Conservation (phyloP, 2,329 filamentous ascomycete genomes). For the Phyllosticta citrichinensis region DNA sequence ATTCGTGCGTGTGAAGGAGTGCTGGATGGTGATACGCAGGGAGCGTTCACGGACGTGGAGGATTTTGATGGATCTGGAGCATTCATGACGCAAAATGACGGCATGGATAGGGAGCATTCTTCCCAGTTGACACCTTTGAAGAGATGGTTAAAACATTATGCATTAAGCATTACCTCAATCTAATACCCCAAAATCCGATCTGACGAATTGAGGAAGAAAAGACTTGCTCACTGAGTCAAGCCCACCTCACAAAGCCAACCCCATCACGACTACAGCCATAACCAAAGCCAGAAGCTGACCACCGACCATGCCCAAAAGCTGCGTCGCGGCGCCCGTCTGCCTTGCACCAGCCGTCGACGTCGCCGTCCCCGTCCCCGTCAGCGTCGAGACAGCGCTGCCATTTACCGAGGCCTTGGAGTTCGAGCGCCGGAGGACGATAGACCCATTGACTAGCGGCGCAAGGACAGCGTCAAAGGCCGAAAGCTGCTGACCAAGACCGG, state of each 20-base stretch:
- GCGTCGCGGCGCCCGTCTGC: not conserved
- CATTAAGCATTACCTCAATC: too few relatives aligned
- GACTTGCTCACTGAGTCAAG: not conserved
- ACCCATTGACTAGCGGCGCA: not conserved
- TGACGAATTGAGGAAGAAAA: not conserved
- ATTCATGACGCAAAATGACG: too few relatives aligned
- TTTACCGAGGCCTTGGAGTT: not conserved
- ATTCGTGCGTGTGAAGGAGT: too few relatives aligned
- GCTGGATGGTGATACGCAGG: too few relatives aligned
- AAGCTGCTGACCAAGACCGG: constrained; percentile 51
- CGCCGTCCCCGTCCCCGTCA: not conserved
- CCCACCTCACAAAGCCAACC: not conserved
- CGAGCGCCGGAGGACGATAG: not conserved
- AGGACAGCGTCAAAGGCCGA: constrained; percentile 40
- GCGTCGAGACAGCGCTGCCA: not conserved
- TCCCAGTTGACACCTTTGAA: too few relatives aligned
- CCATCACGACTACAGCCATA: not conserved
- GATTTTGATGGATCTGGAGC: too few relatives aligned
- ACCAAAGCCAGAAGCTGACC: not conserved
- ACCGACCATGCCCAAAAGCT: not conserved
- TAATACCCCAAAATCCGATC: too few relatives aligned
- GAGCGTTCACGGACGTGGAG: too few relatives aligned
- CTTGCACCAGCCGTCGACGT: not conserved
- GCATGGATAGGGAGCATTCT: too few relatives aligned
- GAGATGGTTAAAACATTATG: too few relatives aligned